These are phyloP conservation scores for Colletotrichum australisinense DNA, from an alignment of 2,329 filamentous ascomycete genomes.

Conservation along the genomic window DNA sequence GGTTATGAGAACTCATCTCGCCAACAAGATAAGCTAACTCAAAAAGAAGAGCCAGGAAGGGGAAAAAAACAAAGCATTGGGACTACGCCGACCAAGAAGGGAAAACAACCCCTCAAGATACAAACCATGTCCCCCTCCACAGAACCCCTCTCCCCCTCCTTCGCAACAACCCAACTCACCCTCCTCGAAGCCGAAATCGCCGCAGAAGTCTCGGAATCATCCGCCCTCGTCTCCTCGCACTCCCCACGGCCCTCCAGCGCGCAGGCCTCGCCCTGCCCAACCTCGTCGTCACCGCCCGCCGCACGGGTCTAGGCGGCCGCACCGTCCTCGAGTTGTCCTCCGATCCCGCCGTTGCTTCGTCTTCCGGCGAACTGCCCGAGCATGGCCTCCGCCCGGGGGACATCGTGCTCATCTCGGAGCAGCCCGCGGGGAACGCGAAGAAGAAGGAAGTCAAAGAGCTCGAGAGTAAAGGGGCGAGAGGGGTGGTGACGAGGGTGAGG, in stretches of 20 bases:
- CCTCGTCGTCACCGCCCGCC: conserved; percentile 77
- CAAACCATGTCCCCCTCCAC: conserved; percentile 45
- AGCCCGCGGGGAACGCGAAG: conserved; percentile 77
- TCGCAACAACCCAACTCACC: conserved; percentile 76
- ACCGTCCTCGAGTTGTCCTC: conserved; percentile 84
- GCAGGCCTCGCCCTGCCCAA: conserved; percentile 85
- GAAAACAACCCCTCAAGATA: neutral
- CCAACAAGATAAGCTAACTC: neutral
- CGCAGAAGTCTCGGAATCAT: conserved; percentile 78
- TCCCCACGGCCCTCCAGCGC: conserved; percentile 75
- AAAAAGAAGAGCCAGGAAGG: too few species aligned
- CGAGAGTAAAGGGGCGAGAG: conserved; percentile 74
- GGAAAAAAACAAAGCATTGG: too few species aligned
- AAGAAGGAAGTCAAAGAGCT: conserved; percentile 79
- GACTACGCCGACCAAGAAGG: neutral
- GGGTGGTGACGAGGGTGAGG: conserved; percentile 76
- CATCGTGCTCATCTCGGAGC: conserved; percentile 81
- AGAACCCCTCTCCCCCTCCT: conserved; percentile 68
- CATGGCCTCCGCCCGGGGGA: conserved; percentile 83
- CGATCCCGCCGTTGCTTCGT: conserved; percentile 74
- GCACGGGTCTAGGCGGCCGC: conserved; percentile 92
- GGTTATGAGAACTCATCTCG: neutral
- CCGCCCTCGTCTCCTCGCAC: conserved; percentile 73
- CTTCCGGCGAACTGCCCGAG: conserved; percentile 70
- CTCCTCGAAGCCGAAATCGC: conserved; percentile 79